Base-by-base conservation (phyloP, 2,329 filamentous ascomycete species). In the Aspergillus sp. region DNA sequence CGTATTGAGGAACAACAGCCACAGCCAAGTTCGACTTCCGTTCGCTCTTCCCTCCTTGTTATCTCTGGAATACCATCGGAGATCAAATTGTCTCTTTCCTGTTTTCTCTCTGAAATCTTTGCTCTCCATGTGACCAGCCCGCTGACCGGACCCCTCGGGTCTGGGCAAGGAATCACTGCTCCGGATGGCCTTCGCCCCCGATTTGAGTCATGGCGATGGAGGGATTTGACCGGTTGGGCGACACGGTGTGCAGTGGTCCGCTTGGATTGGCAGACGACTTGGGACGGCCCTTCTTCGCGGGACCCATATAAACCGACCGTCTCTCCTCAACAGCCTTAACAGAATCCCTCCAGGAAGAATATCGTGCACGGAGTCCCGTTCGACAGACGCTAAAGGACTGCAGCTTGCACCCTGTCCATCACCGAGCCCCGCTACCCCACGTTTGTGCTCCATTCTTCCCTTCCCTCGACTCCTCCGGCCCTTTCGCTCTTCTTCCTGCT, bases 401-500 rank as follows among this genome's bases (percentile, higher is more conserved):
- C 49, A 10, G 21, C 42, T 30, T 52, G 42, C 57, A 61, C 54
- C 62, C 61, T 65, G 54, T 61, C 64, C 52, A 44, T 44, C 41
- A 21, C 41, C 38, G 25, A 50, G 23, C 48, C 21, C 55, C 42
- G 54, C 25, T 51, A 48, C 44, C 51, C 36, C 38, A 57, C 60
- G 17, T 61, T 23, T 55, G 32, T 58, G 59, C 52, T 50, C 49
- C 41, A 38, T 39, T 23, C 19, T 36, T 60, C 15, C 63, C 64
- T 61, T 58, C 59, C 58, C 58, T 64, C 64, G 62, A 70, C 70
- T 70, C 68, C 62, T 30, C 27, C 27, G 27, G 27, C 27, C 68
- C 61, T 63, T 65, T 19, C 32, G 11, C 15, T 54, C 44, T 17
- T 27, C 30, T 19, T 25, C 41, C 15, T 27, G 5, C 52, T 39